A percentile compares a stretch with the other conserved stretches of the same genome.
phyloP scores from a whole-genome alignment of 208 protist genomes.

The Angomonas ambiguus region DNA sequence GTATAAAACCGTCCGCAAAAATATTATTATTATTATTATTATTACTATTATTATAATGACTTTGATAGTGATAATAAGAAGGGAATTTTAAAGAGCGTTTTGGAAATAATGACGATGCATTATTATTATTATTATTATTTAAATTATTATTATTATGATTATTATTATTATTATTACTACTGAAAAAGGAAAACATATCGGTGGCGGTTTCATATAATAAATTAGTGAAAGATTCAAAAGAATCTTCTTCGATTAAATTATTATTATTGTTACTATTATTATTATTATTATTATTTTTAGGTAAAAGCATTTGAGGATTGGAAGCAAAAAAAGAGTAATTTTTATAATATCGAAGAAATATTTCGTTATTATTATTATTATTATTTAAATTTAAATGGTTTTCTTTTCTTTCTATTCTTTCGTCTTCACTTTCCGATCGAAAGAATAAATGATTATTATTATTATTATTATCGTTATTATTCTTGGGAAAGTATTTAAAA shows the following conservation, averaged over 20 bases:
- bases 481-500: neutral
- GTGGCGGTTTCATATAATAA: neutral
- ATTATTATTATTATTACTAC: slow-evolving; percentile 6
- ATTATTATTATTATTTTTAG: slow-evolving; percentile 4
- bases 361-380: neutral
- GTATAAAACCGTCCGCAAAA: neutral
- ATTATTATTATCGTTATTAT: slow-evolving; percentile 2
- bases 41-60: neutral
- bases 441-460: neutral
- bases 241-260: neutral
- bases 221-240: neutral
- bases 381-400: slow-evolving; percentile 3
- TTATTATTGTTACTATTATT: slow-evolving; percentile 6
- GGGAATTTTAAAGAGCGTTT: neutral
- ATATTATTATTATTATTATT: slow-evolving; percentile 3
- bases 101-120: neutral
- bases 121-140: slow-evolving; percentile 2
- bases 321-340: neutral
- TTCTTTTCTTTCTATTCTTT: neutral
- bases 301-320: neutral
- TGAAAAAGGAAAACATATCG: neutral
- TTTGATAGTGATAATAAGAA: slow-evolving; percentile 1
- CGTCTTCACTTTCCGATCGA: neutral
- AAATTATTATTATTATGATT: slow-evolving; percentile 10
- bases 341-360: slow-evolving; percentile 11